Percentiles rank a stretch among this genome's conserved stretches.
phyloP scores from a whole-genome alignment of 1,284 basidiomycete species.

The Golubevia pallescens region DNA sequence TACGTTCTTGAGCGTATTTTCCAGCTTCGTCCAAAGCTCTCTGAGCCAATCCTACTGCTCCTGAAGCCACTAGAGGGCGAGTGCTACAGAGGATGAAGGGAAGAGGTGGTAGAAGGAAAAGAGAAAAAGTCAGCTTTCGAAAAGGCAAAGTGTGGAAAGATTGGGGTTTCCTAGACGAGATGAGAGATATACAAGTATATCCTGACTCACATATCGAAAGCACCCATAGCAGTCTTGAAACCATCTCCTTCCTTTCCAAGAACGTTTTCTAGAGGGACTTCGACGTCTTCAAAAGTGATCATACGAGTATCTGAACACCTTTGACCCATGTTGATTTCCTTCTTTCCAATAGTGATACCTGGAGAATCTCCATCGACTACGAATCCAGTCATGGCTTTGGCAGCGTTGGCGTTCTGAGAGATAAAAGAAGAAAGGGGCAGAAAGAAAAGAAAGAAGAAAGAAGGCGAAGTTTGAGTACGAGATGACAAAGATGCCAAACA shows the following conservation, averaged over 20 bases:
- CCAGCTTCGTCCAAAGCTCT: constrained; percentile 69
- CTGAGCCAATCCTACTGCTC: constrained; percentile 69
- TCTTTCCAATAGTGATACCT: constrained; percentile 68
- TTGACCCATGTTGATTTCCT: constrained; percentile 72
- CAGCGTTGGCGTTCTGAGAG: constrained; percentile 66
- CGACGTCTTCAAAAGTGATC: constrained; percentile 70
- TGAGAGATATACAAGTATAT: too few species aligned
- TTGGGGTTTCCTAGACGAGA: too few species aligned
- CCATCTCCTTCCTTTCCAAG: constrained; percentile 69
- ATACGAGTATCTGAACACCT: constrained; percentile 70
- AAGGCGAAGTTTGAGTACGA: too few species aligned
- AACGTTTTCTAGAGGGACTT: constrained; percentile 68
- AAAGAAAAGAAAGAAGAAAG: background rate
- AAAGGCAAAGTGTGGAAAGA: background rate
- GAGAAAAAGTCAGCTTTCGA: background rate
- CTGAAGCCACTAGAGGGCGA: constrained; percentile 68
- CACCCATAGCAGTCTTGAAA: constrained; percentile 69
- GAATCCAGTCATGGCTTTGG: constrained; percentile 69
- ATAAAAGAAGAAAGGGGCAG: background rate
- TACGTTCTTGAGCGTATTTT: constrained; percentile 69
- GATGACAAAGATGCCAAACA: too few species aligned
- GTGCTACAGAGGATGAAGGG: background rate
- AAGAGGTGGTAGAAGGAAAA: constrained; percentile 54
- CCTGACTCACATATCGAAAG: constrained; percentile 68
- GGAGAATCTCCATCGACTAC: constrained; percentile 69